These are phyloP conservation scores for Acorus calamus DNA, from an alignment of 106 monocot species.

Conservation along the genomic window DNA sequence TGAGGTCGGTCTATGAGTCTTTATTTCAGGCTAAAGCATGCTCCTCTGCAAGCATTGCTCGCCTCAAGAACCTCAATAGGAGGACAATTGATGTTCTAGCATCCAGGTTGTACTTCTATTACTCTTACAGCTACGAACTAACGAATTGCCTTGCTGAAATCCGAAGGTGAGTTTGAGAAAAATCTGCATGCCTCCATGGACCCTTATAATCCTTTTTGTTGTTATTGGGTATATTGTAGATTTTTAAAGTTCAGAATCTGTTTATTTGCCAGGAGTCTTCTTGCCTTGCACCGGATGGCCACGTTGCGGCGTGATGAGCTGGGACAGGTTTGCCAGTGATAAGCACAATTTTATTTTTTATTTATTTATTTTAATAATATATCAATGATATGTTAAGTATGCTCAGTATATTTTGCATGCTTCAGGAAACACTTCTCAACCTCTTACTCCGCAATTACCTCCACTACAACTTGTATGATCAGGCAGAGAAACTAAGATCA, in stretches of 20 bases:
- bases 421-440: slow-evolving; percentile 96
- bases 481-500: slow-evolving; percentile 94
- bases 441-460: slow-evolving; percentile 97
- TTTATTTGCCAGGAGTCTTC: slow-evolving; percentile 44
- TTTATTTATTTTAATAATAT: no score
- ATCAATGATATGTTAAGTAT: neutral
- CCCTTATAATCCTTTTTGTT: no score
- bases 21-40: slow-evolving; percentile 77
- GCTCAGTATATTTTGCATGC: neutral
- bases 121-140: slow-evolving; percentile 80
- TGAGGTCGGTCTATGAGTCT: neutral
- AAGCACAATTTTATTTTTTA: no score
- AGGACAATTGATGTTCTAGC: slow-evolving; percentile 96
- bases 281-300: slow-evolving; percentile 82
- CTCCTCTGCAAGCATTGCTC: slow-evolving; percentile 81
- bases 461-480: slow-evolving; percentile 95
- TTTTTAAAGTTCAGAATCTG: no score
- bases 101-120: slow-evolving; percentile 83
- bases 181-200: neutral
- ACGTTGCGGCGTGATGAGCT: slow-evolving; percentile 86
- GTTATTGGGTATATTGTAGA: no score
- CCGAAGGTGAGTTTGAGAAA: slow-evolving; percentile 66
- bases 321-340: slow-evolving; percentile 62
- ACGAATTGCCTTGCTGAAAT: slow-evolving; percentile 93
- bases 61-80: slow-evolving; percentile 73